Conservation (phyloP, 345 rosid species). For the Eucalyptus marginata region DNA sequence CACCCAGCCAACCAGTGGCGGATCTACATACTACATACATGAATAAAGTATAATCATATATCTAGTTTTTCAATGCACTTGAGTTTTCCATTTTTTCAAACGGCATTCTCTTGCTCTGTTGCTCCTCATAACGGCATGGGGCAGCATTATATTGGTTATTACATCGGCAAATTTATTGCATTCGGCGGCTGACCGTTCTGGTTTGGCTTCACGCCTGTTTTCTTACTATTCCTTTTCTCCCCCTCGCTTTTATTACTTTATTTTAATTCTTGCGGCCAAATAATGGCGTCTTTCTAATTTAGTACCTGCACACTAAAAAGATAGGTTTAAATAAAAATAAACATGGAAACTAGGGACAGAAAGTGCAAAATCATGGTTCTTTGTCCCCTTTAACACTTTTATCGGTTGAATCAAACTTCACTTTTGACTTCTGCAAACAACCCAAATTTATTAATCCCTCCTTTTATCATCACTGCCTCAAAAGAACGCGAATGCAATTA, state of each 20-base stretch:
- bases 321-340: neutral
- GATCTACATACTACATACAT: neutral
- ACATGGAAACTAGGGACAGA: neutral
- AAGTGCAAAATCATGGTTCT: neutral
- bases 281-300: neutral
- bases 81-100: neutral
- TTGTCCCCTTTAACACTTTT: neutral
- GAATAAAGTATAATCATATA: neutral
- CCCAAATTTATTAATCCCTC: neutral
- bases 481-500: neutral
- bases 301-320: neutral
- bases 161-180: neutral
- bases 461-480: neutral
- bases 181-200: neutral
- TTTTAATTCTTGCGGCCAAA: neutral
- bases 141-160: neutral
- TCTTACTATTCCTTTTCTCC: neutral
- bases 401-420: neutral
- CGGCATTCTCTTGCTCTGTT: neutral
- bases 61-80: neutral
- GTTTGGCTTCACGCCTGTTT: neutral
- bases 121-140: neutral
- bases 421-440: neutral
- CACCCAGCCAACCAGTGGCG: neutral
- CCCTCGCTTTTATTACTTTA: neutral